These are phyloP conservation scores for Babesia ovata DNA, from an alignment of 169 alveolate species.

Conservation along the genomic window DNA sequence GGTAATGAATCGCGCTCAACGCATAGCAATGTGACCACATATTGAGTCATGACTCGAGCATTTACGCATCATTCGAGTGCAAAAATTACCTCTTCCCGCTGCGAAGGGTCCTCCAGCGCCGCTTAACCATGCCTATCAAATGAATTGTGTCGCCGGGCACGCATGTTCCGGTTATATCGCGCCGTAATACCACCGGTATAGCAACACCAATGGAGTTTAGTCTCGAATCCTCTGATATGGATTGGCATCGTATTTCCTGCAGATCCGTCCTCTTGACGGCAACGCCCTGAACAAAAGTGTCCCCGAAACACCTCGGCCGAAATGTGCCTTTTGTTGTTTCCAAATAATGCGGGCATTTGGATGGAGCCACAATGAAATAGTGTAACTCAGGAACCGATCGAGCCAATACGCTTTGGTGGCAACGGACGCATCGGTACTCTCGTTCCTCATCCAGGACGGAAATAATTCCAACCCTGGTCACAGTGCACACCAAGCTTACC, in stretches of 20 bases:
- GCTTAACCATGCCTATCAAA: conserved; percentile 62
- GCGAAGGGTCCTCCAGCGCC: conserved; percentile 69
- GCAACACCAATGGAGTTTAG: conserved; percentile 5
- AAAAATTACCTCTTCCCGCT: conserved; percentile 53
- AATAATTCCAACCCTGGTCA: conserved; percentile 55
- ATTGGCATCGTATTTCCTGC: conserved; percentile 71
- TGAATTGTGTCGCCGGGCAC: conserved; percentile 75
- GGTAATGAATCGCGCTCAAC: too few species aligned
- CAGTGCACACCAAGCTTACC: conserved; percentile 22
- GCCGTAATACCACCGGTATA: conserved; percentile 71
- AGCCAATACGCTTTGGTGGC: conserved; percentile 62
- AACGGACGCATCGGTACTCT: conserved; percentile 71
- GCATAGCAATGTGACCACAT: too few species aligned
- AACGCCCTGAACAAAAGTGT: conserved; percentile 41
- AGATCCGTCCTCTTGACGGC: conserved; percentile 64
- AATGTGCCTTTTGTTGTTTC: not conserved
- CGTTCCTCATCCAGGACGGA: conserved; percentile 70
- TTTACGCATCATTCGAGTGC: too few species aligned
- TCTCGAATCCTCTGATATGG: conserved; percentile 42
- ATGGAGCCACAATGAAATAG: conserved; percentile 46
- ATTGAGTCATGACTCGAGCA: too few species aligned
- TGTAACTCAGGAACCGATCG: conserved; percentile 70
- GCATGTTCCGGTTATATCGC: conserved; percentile 72
- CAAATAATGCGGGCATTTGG: conserved; percentile 44
- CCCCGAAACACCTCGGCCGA: conserved; percentile 38